Base-by-base conservation (phyloP, 2,329 filamentous ascomycete species). In the Ascochyta pisi region DNA sequence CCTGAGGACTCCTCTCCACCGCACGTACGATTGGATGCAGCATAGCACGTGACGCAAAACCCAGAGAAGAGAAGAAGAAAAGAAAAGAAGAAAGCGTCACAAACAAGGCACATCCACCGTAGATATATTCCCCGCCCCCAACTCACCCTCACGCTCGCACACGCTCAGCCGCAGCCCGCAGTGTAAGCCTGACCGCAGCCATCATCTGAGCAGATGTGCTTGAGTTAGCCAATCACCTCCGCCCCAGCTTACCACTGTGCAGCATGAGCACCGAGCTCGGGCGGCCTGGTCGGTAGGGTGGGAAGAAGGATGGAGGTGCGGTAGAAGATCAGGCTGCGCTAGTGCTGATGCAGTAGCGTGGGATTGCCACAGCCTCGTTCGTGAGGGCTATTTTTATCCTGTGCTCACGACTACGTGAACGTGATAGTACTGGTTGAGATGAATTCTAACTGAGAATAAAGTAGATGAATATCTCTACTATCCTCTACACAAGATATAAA, bases 171-270 rank as follows among this genome's bases (percentile, higher is more conserved):
- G 39, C 51, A 54, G 39, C 38, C 48, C 10, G 44, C 33, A 44
- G n/a, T 35, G 51, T 49, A 54, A 44, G 51, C 41, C 41, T 50
- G 35, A 46, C 47, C 31, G 42, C 53, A 50, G 52, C 42, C 23
- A 41, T 37, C 16, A 15, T 15, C 12, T 10, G 19, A 19, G 6
- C 39, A 9, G 34, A 8, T 22, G 33, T 24, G 50, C 42, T 35
- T 15, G 33, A 16, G 15, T 16, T 7, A 34, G 37, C 46, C 52
- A 27, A 50, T 50, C 13, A 40, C 19, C 8, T 8, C 9, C 23
- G 6, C 7, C 26, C 10, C 16, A 41, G 52, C 52, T 39, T 37
- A 50, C 42, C 19, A 38, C 12, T 22, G 33, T 29, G 12, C 24
- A 29, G 13, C 44, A 1, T 23, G 22, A 12, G 10, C 24, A 40